Evolutionary conservation across 2,329 filamentous ascomycete genomes (phyloP).

Genomic region (Pestalotiopsis sp.): DNA sequence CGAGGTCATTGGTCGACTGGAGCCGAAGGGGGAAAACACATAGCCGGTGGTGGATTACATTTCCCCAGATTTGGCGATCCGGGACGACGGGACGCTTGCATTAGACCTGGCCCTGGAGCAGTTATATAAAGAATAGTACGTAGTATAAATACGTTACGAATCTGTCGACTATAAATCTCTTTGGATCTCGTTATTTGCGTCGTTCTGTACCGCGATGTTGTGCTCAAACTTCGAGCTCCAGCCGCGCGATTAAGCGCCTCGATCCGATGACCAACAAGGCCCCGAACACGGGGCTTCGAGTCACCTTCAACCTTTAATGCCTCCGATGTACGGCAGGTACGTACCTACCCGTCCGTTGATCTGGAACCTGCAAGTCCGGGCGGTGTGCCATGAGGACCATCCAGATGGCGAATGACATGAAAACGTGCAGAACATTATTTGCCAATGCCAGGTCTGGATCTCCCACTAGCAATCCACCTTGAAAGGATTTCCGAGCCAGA

Average conservation of each 20-base stretch:
- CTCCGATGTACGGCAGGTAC: slow-evolving; percentile 2
- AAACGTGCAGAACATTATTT: slow-evolving; percentile 1
- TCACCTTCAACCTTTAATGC: not conserved
- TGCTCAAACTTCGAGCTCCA: not conserved
- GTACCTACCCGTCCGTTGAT: not conserved
- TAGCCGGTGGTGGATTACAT: slow-evolving; percentile 14
- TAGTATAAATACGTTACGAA: not conserved
- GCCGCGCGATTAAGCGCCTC: not conserved
- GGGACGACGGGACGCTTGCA: slow-evolving; percentile 11
- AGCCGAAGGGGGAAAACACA: slow-evolving; percentile 14
- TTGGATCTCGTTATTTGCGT: not conserved
- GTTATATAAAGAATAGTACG: not conserved
- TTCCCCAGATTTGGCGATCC: slow-evolving; percentile 13
- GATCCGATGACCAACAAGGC: not conserved
- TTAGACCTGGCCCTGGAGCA: slow-evolving; percentile 4
- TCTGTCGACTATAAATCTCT: not conserved
- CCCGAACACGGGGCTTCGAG: not conserved
- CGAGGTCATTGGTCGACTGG: slow-evolving; percentile 4
- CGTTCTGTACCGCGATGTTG: not conserved
- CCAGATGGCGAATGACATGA: not conserved
- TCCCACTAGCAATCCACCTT: not conserved
- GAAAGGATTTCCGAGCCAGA: not conserved
- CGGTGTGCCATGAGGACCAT: not conserved
- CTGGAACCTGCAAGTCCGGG: not conserved
- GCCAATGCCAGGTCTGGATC: not conserved